A percentile compares a stretch with the other conserved stretches of the same genome.
phyloP scores from a whole-genome alignment of 1,139 yeast genomes.

The Schwanniomyces etchellsii region DNA sequence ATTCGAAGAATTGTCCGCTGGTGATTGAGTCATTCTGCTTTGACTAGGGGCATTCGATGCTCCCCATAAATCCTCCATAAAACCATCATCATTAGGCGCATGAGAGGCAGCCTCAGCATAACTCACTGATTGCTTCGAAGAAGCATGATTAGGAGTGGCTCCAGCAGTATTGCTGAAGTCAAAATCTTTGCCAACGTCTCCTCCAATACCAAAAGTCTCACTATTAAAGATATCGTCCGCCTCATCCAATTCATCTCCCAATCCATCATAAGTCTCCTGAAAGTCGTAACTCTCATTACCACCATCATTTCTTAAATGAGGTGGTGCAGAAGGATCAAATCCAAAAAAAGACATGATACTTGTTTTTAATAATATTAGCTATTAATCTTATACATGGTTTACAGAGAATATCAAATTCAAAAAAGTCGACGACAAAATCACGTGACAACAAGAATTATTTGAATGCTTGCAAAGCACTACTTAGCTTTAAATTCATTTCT shows the following conservation, averaged over 20 bases:
- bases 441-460: constrained; percentile 8
- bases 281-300: constrained; percentile 50
- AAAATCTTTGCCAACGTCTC: constrained; percentile 62
- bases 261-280: constrained; percentile 80
- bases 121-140: constrained; percentile 24
- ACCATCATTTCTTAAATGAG: constrained; percentile 12
- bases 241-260: constrained; percentile 63
- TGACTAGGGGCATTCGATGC: constrained; percentile 26
- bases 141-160: constrained; percentile 13
- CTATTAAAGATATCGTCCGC: constrained; percentile 79
- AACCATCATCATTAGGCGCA: constrained; percentile 39
- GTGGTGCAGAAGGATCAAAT: constrained; percentile 45
- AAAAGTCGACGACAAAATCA: constrained; percentile 3
- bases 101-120: constrained; percentile 55
- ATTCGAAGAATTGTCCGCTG: constrained; percentile 8
- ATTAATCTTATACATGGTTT: neutral
- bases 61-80: constrained; percentile 49
- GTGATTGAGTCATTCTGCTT: constrained; percentile 9
- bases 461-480: constrained; percentile 71
- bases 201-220: constrained; percentile 77
- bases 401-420: constrained; percentile 1
- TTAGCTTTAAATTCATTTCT: constrained; percentile 79
- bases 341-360: constrained; percentile 53
- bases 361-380: constrained; percentile 2
- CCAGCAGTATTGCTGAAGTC: constrained; percentile 53